These are phyloP conservation scores for Monosporascus sp. DNA, from an alignment of 2,329 filamentous ascomycete genomes.

Conservation along the genomic window DNA sequence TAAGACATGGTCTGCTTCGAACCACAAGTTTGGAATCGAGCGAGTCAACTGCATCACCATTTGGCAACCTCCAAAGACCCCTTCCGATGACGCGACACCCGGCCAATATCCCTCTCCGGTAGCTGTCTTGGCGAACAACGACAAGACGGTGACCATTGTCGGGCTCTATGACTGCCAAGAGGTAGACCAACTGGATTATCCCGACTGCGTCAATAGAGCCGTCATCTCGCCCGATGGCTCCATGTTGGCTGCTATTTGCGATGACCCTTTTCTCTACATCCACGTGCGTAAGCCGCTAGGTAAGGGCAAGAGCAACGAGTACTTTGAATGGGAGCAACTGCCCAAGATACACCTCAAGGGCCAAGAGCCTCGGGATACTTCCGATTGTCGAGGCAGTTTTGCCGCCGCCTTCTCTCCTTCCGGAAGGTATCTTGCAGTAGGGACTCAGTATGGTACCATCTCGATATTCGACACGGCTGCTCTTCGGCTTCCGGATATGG, in stretches of 20 bases:
- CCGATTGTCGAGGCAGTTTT: constrained; percentile 63
- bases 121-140: constrained; percentile 84
- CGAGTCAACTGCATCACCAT: constrained; percentile 63
- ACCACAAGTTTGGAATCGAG: constrained; percentile 50
- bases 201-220: constrained; percentile 87
- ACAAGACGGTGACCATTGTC: constrained; percentile 81
- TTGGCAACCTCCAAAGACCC: constrained; percentile 46
- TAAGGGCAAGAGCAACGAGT: constrained; percentile 26
- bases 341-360: constrained; percentile 52
- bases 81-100: constrained; percentile 19
- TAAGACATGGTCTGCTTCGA: constrained; percentile 44
- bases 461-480: constrained; percentile 62
- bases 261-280: constrained; percentile 81
- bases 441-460: constrained; percentile 75
- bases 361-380: constrained; percentile 48
- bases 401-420: constrained; percentile 72
- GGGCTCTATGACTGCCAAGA: constrained; percentile 61
- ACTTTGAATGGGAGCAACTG: constrained; percentile 46
- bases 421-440: constrained; percentile 66
- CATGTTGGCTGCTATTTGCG: constrained; percentile 76
- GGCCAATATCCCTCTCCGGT: constrained; percentile 47
- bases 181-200: constrained; percentile 66
- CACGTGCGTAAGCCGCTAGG: constrained; percentile 51
- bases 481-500: constrained; percentile 37
- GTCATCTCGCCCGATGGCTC: constrained; percentile 87